Conservation (phyloP, 768 basidiomycete genomes). For the Pisolithus microcarpus region DNA sequence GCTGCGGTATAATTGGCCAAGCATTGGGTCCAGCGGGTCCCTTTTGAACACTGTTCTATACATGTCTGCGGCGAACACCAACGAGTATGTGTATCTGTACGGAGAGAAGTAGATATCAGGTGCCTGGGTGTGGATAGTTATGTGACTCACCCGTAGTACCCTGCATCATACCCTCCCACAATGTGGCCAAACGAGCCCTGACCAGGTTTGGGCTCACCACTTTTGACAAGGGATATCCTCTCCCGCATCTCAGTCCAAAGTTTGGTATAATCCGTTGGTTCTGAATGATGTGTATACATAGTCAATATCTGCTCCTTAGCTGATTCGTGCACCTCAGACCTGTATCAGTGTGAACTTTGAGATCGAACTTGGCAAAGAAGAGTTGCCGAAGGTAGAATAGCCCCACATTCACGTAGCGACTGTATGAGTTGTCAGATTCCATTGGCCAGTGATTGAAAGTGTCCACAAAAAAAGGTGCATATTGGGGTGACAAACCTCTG, state of each 20-base stretch:
- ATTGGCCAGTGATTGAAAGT: background rate
- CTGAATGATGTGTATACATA: background rate
- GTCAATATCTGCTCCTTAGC: background rate
- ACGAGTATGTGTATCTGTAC: slow-evolving; percentile 61
- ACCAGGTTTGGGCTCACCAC: slow-evolving; percentile 52
- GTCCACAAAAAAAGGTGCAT: too few species aligned
- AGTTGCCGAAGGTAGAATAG: slow-evolving; percentile 77
- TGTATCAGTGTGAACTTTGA: slow-evolving; percentile 66
- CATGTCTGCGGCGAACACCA: slow-evolving; percentile 51
- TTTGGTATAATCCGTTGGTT: slow-evolving; percentile 56
- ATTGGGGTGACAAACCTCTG: slow-evolving; percentile 44
- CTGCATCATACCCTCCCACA: slow-evolving; percentile 62
- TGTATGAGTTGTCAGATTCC: slow-evolving; percentile 14
- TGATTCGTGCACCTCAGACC: slow-evolving; percentile 27
- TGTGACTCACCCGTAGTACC: slow-evolving; percentile 41
- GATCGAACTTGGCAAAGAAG: slow-evolving; percentile 77
- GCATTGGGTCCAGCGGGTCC: slow-evolving; percentile 63
- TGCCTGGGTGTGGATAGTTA: slow-evolving; percentile 4
- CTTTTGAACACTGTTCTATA: slow-evolving; percentile 64
- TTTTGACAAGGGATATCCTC: slow-evolving; percentile 61
- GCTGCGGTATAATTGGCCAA: slow-evolving; percentile 64
- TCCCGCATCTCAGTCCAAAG: slow-evolving; percentile 75
- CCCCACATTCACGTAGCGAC: slow-evolving; percentile 76
- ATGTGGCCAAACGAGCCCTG: slow-evolving; percentile 76
- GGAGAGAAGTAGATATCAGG: background rate